phyloP scores from a whole-genome alignment of 768 basidiomycete genomes.

The Suillus luteus region DNA sequence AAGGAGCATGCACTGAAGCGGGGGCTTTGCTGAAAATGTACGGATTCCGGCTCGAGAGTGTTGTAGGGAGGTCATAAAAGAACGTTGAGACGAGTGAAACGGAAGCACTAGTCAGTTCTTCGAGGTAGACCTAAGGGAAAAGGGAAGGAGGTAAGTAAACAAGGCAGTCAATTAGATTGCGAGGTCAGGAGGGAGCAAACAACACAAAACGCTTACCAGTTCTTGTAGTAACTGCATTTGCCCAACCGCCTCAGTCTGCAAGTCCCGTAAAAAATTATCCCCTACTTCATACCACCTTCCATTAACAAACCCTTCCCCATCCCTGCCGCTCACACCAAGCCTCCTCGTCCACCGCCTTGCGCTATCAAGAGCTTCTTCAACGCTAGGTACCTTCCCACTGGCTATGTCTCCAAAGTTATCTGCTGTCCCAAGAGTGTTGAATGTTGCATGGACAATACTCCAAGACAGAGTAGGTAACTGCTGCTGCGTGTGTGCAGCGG shows the following conservation, averaged over 20 bases:
- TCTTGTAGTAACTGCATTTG: conserved; percentile 76
- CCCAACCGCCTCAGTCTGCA: conserved; percentile 59
- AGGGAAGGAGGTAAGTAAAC: not conserved
- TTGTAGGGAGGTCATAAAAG: conserved; percentile 88
- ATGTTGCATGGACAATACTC: conserved; percentile 42
- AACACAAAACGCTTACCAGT: conserved; percentile 45
- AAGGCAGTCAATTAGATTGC: not conserved
- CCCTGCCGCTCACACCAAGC: conserved; percentile 48
- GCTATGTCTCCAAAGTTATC: conserved; percentile 46
- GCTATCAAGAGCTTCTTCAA: conserved; percentile 41
- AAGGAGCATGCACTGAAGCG: conserved; percentile 52
- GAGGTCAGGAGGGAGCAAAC: not conserved
- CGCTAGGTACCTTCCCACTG: conserved; percentile 23
- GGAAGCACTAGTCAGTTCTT: conserved; percentile 55
- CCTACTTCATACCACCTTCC: conserved; percentile 58
- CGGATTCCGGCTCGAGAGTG: conserved; percentile 68
- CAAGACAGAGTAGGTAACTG: conserved; percentile 43
- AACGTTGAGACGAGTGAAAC: conserved; percentile 60
- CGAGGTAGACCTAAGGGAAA: conserved; percentile 53
- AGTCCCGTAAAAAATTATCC: conserved; percentile 64
- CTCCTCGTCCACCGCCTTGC: conserved; percentile 58
- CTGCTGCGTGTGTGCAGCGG: conserved; percentile 36
- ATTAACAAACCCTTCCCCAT: conserved; percentile 76
- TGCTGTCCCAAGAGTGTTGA: conserved; percentile 36
- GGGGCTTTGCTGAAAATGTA: conserved; percentile 61